These are phyloP conservation scores for Nakazawaea ernobii DNA, from an alignment of 805 yeast genomes.

Conservation along the genomic window DNA sequence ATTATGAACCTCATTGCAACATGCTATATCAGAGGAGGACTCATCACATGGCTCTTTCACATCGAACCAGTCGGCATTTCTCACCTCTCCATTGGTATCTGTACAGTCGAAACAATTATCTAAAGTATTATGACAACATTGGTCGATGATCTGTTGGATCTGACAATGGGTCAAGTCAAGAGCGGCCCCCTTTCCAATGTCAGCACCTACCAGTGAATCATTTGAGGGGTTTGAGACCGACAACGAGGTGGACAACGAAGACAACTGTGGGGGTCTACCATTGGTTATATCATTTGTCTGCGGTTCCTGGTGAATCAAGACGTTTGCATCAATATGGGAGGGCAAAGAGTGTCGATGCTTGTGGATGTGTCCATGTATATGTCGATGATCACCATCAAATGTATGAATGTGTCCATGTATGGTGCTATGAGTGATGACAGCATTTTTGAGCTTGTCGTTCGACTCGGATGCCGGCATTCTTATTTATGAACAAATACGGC, in stretches of 20 bases:
- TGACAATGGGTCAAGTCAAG: conserved; percentile 7
- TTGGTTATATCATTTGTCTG: background rate
- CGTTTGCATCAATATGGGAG: conserved; percentile 1
- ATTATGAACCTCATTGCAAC: conserved; percentile 1
- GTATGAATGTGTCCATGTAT: conserved; percentile 11
- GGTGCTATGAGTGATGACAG: conserved; percentile 9
- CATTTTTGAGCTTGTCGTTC: background rate
- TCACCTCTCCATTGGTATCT: background rate
- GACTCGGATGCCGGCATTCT: too few relatives aligned
- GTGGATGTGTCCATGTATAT: conserved; percentile 14
- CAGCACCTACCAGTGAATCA: background rate
- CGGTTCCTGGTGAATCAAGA: background rate
- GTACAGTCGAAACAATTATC: conserved; percentile 7
- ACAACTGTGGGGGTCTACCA: background rate
- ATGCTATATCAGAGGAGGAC: background rate
- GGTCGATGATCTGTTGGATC: conserved; percentile 11
- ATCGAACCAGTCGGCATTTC: background rate
- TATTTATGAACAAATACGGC: too few relatives aligned
- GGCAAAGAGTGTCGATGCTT: conserved; percentile 11
- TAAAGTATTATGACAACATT: conserved; percentile 6
- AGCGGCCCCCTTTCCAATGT: background rate
- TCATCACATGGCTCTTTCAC: background rate
- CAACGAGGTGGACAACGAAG: background rate
- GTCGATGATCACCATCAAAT: conserved; percentile 10
- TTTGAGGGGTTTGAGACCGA: background rate